Evolutionary conservation across 352 stramenopile species (phyloP).

Genomic region (Phytophthora multivora): DNA sequence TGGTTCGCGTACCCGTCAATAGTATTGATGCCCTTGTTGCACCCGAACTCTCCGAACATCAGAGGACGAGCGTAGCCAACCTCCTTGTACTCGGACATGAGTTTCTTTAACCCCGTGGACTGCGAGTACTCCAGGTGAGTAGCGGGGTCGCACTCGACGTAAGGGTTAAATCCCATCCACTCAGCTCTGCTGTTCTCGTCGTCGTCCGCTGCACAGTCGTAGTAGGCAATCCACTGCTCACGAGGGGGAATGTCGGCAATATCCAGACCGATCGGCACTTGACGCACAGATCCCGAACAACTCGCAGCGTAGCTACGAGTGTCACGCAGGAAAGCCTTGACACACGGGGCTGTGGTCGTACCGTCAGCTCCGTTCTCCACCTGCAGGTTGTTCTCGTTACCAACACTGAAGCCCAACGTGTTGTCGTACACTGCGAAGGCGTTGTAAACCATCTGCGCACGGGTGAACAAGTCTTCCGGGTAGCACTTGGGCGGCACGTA

Average conservation of each 20-base stretch:
- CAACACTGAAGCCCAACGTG: conserved; percentile 61
- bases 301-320: conserved; percentile 50
- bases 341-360: conserved; percentile 51
- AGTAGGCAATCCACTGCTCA: conserved; percentile 61
- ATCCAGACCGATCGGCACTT: conserved; percentile 69
- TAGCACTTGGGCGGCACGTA: conserved; percentile 57
- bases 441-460: conserved; percentile 70
- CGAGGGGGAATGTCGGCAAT: conserved; percentile 63
- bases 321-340: conserved; percentile 71
- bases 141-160: conserved; percentile 67
- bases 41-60: conserved; percentile 83
- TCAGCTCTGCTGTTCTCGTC: conserved; percentile 60
- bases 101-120: conserved; percentile 58
- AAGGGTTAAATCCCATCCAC: conserved; percentile 74
- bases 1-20: conserved; percentile 74
- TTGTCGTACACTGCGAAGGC: conserved; percentile 80
- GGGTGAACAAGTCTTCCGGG: conserved; percentile 54
- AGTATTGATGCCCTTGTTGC: conserved; percentile 68
- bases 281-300: conserved; percentile 45
- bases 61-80: conserved; percentile 58
- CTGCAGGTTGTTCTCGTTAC: conserved; percentile 67
- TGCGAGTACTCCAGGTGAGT: conserved; percentile 59
- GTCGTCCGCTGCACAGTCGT: conserved; percentile 57
- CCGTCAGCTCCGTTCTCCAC: conserved; percentile 28
- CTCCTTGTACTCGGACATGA: conserved; percentile 64